Conservation (phyloP, 805 yeast species). For the Yarrowia keelungensis region DNA sequence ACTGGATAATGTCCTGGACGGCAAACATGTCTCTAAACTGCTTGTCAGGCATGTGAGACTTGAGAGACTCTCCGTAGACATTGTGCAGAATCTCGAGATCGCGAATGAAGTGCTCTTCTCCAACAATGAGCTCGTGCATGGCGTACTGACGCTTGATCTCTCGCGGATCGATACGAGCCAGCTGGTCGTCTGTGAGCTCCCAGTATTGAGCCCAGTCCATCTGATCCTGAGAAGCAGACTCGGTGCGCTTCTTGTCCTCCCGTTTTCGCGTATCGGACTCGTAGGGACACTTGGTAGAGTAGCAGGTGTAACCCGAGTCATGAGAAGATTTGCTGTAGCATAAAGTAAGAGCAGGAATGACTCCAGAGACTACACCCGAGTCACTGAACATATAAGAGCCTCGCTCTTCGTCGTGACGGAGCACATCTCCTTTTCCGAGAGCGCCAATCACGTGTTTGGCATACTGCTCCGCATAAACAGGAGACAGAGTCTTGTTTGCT, state of each 20-base stretch:
- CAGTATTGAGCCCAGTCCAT: conserved; percentile 47
- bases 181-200: conserved; percentile 43
- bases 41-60: conserved; percentile 54
- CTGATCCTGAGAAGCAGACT: conserved; percentile 7
- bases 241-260: conserved; percentile 5
- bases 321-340: conserved; percentile 26
- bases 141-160: conserved; percentile 74
- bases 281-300: conserved; percentile 29
- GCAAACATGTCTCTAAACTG: conserved; percentile 64
- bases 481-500: conserved; percentile 20
- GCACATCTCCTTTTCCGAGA: background rate
- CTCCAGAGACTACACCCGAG: conserved; percentile 23
- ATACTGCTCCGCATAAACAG: conserved; percentile 30
- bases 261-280: conserved; percentile 6
- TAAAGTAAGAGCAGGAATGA: conserved; percentile 13
- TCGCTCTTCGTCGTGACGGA: conserved; percentile 19
- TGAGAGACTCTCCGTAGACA: conserved; percentile 58
- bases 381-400: conserved; percentile 32
- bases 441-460: conserved; percentile 34
- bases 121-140: conserved; percentile 73
- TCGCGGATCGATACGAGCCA: conserved; percentile 44
- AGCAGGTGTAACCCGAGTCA: conserved; percentile 22
- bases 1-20: conserved; percentile 60
- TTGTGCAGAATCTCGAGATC: conserved; percentile 70
- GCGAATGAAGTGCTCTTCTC: conserved; percentile 73